Evolutionary conservation across 192 early-diverging fungal species (phyloP), one percentile per base, ranked within the genome.

Genomic region (Backusella westeae): DNA sequence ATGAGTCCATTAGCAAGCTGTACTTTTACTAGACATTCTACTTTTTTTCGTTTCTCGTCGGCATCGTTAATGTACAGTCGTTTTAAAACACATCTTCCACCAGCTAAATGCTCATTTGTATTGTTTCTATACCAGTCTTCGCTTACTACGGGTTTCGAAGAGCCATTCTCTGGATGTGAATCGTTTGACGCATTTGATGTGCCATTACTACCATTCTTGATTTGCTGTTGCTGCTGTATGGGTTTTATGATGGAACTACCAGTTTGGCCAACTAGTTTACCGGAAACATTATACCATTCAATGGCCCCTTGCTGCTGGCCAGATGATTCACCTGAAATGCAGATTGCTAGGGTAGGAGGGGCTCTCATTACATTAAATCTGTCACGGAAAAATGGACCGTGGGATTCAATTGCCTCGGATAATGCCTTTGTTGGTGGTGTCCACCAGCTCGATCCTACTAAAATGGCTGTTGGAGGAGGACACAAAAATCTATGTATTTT

Each of bases 31-130:
- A 91, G 77, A 36, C 93, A 91, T 44, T 93, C 85, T 0, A 95
- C 93, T 52, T 85, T 87, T 75, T 93, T 93, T 77, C 92, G 86
- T 81, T 95, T 93, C 76, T 92, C 90, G 74, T 96, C 94, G 4
- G 90, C 90, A 71, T 94, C 94, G 79, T 91, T 93, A 72, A 96
- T 94, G 74, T 91, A 94, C 72, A 96, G 81, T 67, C 94, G 92
- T 84, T 93, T 93, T 53, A 90, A 91, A 3, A 95, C 92, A 78
- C 89, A 93, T 52, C 75, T 73, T 35, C 80, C 80, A 42, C 52
- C 63, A 10, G 66, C 42, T 12, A 71, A 36, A 38, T 65, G 39
- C 38, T 73, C 71, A 5, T 74, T 56, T 59, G 56, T 63, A 41
- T 23, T 69, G 21, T 41, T 52, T 41, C 36, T 53, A 63, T 74